Base-by-base conservation (phyloP, 1,284 basidiomycete genomes). In the Coniferiporia weirii region DNA sequence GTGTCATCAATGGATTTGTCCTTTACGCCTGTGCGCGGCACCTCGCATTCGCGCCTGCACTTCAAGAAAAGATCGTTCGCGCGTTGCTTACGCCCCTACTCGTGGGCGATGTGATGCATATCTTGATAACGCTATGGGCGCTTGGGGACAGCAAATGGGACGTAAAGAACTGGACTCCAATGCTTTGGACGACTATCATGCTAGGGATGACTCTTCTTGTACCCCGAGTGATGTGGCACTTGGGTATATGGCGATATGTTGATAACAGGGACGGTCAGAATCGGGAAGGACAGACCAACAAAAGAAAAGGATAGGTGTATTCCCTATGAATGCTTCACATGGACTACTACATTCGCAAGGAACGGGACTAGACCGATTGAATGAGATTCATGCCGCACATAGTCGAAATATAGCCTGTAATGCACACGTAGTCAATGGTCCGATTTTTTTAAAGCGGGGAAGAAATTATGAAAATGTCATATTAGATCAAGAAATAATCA, bases 401-500 rank as follows among this genome's bases (percentile, higher is more conserved):
- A 40, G 3, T 9, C n/a, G 17, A n/a, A 46, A 46, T 3, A 46
- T 20, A 20, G 17, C 17, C 44, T 46, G 44, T 46, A 8, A 20
- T 8, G 3, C 4, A 46, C 8, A 46, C 17, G 17, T 19, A 19
- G 44, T 46, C n/a, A 46, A n/a, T 19, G 4, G 4, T 1, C 17
- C 8, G 44, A 9, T 15, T 9, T 15, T n/a, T 1, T 7, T 49
- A 52, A 35, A 10, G 43, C 47, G 55, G 55, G 44, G 36, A 34
- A 53, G 38, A 15, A 27, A 35, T 17, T 6, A 32, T 47, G 47
- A 52, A 59, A 44, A 52, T 58, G 70, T 91, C 88, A 91, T 85
- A 91, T 91, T 91, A 91, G 88, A 91, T 91, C 88, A 91, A 91
- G 89, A 78, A 77, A 70, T 63, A 71, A 70, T 83, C 89, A 84